These are phyloP conservation scores for Rhizophlyctis rosea DNA, from an alignment of 192 early-diverging fungal species.

Conservation along the genomic window DNA sequence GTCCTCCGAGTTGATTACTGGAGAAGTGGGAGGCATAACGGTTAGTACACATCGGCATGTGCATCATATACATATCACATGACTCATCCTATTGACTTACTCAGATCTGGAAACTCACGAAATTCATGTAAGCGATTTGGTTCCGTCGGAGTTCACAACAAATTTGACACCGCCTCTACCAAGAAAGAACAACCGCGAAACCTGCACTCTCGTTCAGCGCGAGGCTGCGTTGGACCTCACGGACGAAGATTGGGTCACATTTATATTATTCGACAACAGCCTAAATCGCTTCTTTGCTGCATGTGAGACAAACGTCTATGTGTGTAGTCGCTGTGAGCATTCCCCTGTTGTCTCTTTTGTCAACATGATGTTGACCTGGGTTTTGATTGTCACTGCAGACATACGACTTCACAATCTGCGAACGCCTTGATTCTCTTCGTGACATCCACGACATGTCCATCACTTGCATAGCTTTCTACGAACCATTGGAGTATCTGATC, in stretches of 20 bases:
- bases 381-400: slow-evolving; percentile 27
- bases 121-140: slow-evolving; percentile 7
- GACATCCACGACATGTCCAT: slow-evolving; percentile 46
- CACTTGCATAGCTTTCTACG: slow-evolving; percentile 35
- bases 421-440: slow-evolving; percentile 32
- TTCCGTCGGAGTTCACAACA: neutral
- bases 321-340: slow-evolving; percentile 6
- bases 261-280: slow-evolving; percentile 23
- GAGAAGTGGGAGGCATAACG: slow-evolving; percentile 39
- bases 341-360: neutral
- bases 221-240: slow-evolving; percentile 34
- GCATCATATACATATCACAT: neutral
- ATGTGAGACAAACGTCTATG: slow-evolving; percentile 43
- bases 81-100: neutral
- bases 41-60: slow-evolving; percentile 8
- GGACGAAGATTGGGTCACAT: slow-evolving; percentile 48
- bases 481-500: slow-evolving; percentile 39
- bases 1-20: slow-evolving; percentile 38
- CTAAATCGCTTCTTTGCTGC: slow-evolving; percentile 36
- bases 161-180: neutral
- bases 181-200: slow-evolving; percentile 9
- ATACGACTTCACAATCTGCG: slow-evolving; percentile 43
- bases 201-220: slow-evolving; percentile 5
- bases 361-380: neutral
- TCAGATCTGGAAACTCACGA: slow-evolving; percentile 10